Evolutionary conservation across 1,284 basidiomycete genomes (phyloP), one percentile per base, ranked within the genome.

Genomic region (Mycosarcoma mackinlayi): DNA sequence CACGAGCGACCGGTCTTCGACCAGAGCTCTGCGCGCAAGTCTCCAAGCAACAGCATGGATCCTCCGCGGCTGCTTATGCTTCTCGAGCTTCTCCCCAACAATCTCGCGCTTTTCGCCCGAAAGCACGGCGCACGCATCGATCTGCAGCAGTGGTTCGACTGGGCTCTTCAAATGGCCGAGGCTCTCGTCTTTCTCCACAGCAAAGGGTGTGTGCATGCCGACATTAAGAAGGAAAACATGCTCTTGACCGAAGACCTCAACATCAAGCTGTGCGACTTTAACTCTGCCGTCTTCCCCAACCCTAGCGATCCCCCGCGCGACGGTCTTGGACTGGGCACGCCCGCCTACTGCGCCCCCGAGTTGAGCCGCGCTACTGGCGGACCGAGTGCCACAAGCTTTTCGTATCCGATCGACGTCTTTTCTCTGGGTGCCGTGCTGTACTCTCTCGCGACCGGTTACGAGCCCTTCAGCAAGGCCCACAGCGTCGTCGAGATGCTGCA

Each of bases 141-240:
- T 41, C 39, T 73, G 19, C 46, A 52, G 6, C 78, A 73, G 39
- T 82, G 78, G 78, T 53, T 53, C 37, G 44, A 38, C n/a, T 81
- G 78, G 76, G 80, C 78, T 0, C 35, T 50, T 5, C 60, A 82
- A 45, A 75, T 82, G 38, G 41, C 71, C 19, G 46, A 51, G 1
- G 73, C 75, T 0, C 25, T 82, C 27, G 64, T 58, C 38, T 82
- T 77, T 54, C 65, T 81, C 3, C 80, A 82, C 53, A 47, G 27
- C 0, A 65, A 68, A 9, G 79, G 78, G 10, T 79, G 76, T 37
- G 70, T 80, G 5, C 80, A 82, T 38, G 73, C 75, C 10, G 80
- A 82, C 51, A 70, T 82, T 48, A 82, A 82, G 58, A 73, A 76
- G 50, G 78, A 82, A 45, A 82, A 82, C 50, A 75, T 80, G 48